phyloP scores from a whole-genome alignment of 2,329 filamentous ascomycete species.

The Exserohilum turcica region DNA sequence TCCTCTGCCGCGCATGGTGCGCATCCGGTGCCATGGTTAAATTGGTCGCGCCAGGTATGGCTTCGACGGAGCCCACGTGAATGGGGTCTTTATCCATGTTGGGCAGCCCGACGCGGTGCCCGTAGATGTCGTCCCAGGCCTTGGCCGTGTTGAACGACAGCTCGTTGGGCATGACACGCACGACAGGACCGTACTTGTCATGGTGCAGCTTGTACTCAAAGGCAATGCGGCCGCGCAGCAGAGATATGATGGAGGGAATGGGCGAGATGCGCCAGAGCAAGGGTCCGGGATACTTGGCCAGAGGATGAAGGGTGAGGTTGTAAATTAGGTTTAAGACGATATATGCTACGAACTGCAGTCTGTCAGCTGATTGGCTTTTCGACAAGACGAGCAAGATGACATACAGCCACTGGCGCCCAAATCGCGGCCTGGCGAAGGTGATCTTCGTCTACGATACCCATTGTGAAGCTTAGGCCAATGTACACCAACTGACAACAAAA shows the following conservation, averaged over 20 bases:
- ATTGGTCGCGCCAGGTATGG: constrained; percentile 45
- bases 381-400: constrained; percentile 5
- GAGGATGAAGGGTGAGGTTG: constrained; percentile 37
- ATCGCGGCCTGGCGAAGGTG: constrained; percentile 29
- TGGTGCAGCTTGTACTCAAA: constrained; percentile 41
- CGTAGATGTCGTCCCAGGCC: constrained; percentile 44
- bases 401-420: constrained; percentile 31
- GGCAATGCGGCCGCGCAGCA: constrained; percentile 35
- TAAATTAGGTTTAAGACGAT: constrained; percentile 31
- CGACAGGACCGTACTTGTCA: constrained; percentile 43
- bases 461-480: constrained; percentile 2
- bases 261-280: constrained; percentile 37
- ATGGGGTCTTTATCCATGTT: constrained; percentile 46
- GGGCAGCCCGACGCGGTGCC: constrained; percentile 34
- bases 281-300: constrained; percentile 39
- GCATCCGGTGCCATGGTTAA: constrained; percentile 47
- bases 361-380: constrained; percentile 7
- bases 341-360: constrained; percentile 26
- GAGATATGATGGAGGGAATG: constrained; percentile 33
- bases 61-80: constrained; percentile 43
- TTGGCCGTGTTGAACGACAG: constrained; percentile 42
- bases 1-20: constrained; percentile 47
- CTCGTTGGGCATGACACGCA: constrained; percentile 44
- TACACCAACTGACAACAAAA: not conserved
- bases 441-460: constrained; percentile 38